Conservation (phyloP, 2,329 filamentous ascomycete species). For the Talaromyces pinophilus region DNA sequence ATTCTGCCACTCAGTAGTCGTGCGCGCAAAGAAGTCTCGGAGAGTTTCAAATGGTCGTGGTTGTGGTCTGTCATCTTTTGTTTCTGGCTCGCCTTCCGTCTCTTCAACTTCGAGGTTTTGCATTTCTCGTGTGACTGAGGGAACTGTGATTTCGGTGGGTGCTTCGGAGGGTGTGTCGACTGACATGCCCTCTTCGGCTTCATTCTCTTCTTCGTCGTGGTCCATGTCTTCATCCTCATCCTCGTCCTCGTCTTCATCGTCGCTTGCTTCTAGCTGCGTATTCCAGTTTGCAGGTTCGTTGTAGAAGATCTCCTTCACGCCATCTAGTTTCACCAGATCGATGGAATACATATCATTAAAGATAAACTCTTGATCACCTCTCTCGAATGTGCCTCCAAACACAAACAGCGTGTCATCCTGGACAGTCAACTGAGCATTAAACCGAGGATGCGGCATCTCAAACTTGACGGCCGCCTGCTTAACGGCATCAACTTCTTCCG, state of each 20-base stretch:
- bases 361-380: conserved; percentile 90
- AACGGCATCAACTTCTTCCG: conserved; percentile 56
- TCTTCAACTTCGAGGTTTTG: conserved; percentile 43
- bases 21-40: conserved; percentile 88
- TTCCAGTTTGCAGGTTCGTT: conserved; percentile 85
- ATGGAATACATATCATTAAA: conserved; percentile 94
- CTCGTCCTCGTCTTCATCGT: conserved; percentile 49
- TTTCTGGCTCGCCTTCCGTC: conserved; percentile 43
- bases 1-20: conserved; percentile 87
- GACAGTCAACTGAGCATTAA: conserved; percentile 87
- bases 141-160: conserved; percentile 40
- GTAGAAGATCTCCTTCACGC: conserved; percentile 87
- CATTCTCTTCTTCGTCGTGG: conserved; percentile 46
- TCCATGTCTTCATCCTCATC: conserved; percentile 44
- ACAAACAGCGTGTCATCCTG: conserved; percentile 93
- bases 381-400: conserved; percentile 93
- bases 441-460: conserved; percentile 85
- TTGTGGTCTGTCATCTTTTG: conserved; percentile 75
- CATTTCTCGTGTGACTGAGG: conserved; percentile 40
- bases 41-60: conserved; percentile 81
- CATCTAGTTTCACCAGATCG: conserved; percentile 91
- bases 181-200: conserved; percentile 51
- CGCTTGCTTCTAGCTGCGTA: conserved; percentile 60
- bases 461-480: conserved; percentile 66
- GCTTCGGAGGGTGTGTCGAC: conserved; percentile 40